These are phyloP conservation scores for Moniliella sp. DNA, from an alignment of 1,284 basidiomycete genomes.

Conservation along the genomic window DNA sequence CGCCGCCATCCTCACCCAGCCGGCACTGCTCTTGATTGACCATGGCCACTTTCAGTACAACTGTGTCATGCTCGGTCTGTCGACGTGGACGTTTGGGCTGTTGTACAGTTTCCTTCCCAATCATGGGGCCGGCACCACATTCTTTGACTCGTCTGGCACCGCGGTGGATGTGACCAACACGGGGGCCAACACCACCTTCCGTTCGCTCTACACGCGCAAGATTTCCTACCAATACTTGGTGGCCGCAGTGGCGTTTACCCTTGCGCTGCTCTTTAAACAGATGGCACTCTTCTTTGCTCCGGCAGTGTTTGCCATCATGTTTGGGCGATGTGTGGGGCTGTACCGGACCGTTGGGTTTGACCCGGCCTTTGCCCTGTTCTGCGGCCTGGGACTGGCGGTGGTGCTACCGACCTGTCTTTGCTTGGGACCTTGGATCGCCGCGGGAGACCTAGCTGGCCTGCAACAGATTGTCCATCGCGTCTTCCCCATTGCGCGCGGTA, in stretches of 20 bases:
- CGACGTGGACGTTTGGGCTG: slow-evolving; percentile 15
- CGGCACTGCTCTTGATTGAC: slow-evolving; percentile 60
- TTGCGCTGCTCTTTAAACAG: slow-evolving; percentile 73
- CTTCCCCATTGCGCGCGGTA: slow-evolving; percentile 67
- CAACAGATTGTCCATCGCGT: slow-evolving; percentile 52
- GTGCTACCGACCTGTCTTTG: slow-evolving; percentile 45
- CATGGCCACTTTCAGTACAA: slow-evolving; percentile 65
- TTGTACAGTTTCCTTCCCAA: slow-evolving; percentile 24
- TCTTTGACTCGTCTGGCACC: background rate
- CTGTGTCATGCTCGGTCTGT: slow-evolving; percentile 30
- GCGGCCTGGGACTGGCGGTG: slow-evolving; percentile 43
- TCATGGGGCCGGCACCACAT: slow-evolving; percentile 4
- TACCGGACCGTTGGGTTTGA: slow-evolving; percentile 44
- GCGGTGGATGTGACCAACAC: slow-evolving; percentile 1
- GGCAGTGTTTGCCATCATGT: slow-evolving; percentile 37
- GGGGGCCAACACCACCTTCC: background rate
- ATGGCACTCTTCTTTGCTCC: slow-evolving; percentile 87
- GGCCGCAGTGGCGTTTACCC: slow-evolving; percentile 60
- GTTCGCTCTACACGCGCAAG: background rate
- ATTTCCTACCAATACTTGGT: slow-evolving; percentile 40
- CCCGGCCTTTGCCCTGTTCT: slow-evolving; percentile 48
- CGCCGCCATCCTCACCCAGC: slow-evolving; percentile 51
- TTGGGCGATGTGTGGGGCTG: slow-evolving; percentile 48
- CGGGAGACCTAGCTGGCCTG: slow-evolving; percentile 41
- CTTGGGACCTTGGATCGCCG: slow-evolving; percentile 54